Evolutionary conservation across 2,329 filamentous ascomycete genomes (phyloP), one percentile per base, ranked within the genome.

Genomic region (Aureobasidium subglaciale): DNA sequence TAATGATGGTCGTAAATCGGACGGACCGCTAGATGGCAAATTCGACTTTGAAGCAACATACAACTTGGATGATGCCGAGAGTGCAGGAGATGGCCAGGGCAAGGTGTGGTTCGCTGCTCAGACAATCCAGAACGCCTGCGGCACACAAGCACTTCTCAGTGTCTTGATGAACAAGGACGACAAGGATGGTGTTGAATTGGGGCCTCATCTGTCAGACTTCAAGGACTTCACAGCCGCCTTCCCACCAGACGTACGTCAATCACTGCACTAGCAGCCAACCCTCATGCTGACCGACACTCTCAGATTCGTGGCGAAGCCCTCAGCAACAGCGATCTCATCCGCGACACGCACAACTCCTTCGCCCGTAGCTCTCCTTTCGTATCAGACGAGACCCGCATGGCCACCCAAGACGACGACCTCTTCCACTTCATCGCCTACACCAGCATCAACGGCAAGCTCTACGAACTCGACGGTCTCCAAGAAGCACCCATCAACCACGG

Each of bases 361-460:
- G 89, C 91, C 40, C 80, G 86, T 59, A 87, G 87, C 59, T 95
- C 86, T 58, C 93, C 93, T 2, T 99, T 99, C 68, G 85, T 88
- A 54, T 90, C 96, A 70, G 93, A 99, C 79, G 95, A 90, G 59
- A 82, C 86, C 63, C 81, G 85, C 10, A 76, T 83, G 10, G 81
- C 81, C 13, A 81, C 80, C n/a, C 84, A 84, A 59, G 79, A 88
- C 55, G 90, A 95, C 65, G 93, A 97, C 67, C 88, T 92, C 25
- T 99, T 95, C 74, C 93, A 99, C 75, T 99, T 99, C 72, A 90
- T 99, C 65, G 93, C 91, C 25, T 99, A 99, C 73, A 91, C 90
- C 8, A 81, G 85, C 54, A 79, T 96, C 62, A 82, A 86, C 67
- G 86, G 85, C 61, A 83, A 76, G 4, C 79, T 99, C 55, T 99